A percentile compares a stretch with the other conserved stretches of the same genome.
These are phyloP conservation scores for Pezicula neosporulosa DNA, from an alignment of 2,329 filamentous ascomycete species.

Conservation along the genomic window DNA sequence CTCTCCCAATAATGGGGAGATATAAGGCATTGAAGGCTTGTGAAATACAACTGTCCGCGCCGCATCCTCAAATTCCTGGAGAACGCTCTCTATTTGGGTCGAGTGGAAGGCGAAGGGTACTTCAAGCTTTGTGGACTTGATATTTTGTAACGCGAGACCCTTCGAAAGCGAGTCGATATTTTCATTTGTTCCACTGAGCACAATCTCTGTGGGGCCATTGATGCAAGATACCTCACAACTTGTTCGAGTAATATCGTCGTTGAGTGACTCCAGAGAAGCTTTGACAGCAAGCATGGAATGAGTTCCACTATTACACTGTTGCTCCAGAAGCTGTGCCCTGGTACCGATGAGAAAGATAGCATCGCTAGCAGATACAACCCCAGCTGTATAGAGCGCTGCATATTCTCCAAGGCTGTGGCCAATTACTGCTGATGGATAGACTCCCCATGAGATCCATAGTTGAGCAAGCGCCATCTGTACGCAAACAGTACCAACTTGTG, in stretches of 20 bases:
- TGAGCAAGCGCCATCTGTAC: conserved; percentile 53
- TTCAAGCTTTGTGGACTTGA: conserved; percentile 58
- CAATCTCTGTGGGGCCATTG: conserved; percentile 71
- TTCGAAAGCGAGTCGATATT: conserved; percentile 48
- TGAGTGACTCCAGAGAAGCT: conserved; percentile 17
- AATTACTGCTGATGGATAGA: conserved; percentile 51
- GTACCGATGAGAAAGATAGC: conserved; percentile 68
- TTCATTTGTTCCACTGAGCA: conserved; percentile 59
- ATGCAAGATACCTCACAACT: conserved; percentile 57
- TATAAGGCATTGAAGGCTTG: conserved; percentile 53
- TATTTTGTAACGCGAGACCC: conserved; percentile 43
- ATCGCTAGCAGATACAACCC: conserved; percentile 69
- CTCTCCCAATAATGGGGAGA: conserved; percentile 63
- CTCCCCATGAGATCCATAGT: conserved; percentile 52
- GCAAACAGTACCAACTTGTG: conserved; percentile 50
- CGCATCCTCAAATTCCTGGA: conserved; percentile 52
- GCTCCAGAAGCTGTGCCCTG: conserved; percentile 44
- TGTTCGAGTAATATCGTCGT: conserved; percentile 3
- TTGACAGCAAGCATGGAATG: conserved; percentile 64
- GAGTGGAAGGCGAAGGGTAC: conserved; percentile 66
- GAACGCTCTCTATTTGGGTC: conserved; percentile 58
- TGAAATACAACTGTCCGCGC: conserved; percentile 51
- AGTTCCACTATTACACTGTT: conserved; percentile 31
- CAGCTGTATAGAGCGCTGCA: conserved; percentile 67
- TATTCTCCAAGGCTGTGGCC: no score